A percentile compares a stretch with the other conserved stretches of the same genome.
Evolutionary conservation across 768 basidiomycete genomes (phyloP).

Genomic region (Suillus paluster): DNA sequence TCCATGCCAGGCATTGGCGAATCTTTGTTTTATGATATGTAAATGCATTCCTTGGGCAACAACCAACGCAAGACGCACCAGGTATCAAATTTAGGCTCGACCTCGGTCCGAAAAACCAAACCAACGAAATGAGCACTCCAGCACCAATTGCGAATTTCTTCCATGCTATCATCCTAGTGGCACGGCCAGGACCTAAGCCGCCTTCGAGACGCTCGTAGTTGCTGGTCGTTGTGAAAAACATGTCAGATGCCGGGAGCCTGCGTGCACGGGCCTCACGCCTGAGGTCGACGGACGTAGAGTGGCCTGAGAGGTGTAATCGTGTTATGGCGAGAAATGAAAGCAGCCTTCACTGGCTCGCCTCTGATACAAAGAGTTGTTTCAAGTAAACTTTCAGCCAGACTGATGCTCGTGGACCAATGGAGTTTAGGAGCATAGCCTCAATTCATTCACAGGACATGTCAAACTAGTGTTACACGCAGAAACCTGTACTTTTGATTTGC

Average conservation of each 20-base stretch:
- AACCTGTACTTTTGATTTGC: conserved; percentile 4
- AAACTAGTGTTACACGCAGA: not conserved
- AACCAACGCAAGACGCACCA: conserved; percentile 27
- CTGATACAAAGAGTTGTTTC: not conserved
- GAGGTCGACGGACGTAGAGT: conserved; percentile 36
- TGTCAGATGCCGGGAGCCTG: conserved; percentile 13
- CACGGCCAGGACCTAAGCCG: conserved; percentile 56
- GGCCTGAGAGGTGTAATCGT: conserved; percentile 23
- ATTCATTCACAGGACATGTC: not conserved
- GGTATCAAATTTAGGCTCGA: conserved; percentile 16
- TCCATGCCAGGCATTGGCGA: conserved; percentile 22
- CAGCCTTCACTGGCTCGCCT: not conserved
- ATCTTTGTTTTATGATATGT: conserved; percentile 19
- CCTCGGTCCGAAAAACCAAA: conserved; percentile 70
- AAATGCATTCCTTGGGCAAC: conserved; percentile 24
- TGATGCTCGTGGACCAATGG: not conserved
- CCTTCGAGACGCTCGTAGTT: conserved; percentile 67
- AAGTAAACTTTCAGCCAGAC: not conserved
- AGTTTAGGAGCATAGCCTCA: not conserved
- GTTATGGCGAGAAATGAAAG: conserved; percentile 21
- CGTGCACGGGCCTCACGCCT: conserved; percentile 29
- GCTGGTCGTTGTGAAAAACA: conserved; percentile 39
- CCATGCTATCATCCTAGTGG: conserved; percentile 50
- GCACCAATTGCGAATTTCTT: conserved; percentile 70
- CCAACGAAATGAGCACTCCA: conserved; percentile 55